Conservation (phyloP, 805 yeast species). For the Ogataea ganodermae region DNA sequence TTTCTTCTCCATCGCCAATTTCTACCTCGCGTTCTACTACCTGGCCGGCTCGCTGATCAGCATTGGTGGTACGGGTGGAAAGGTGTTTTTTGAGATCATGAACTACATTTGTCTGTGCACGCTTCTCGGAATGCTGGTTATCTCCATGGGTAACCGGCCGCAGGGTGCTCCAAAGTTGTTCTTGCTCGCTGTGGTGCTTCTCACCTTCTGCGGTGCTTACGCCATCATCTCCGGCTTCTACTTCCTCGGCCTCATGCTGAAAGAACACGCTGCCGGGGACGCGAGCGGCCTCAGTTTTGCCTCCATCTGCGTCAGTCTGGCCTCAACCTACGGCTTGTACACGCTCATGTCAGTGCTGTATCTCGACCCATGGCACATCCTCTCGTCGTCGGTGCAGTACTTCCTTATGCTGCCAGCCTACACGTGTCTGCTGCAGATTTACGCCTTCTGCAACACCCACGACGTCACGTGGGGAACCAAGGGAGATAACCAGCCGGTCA, state of each 20-base stretch:
- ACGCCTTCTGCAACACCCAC: slow-evolving; percentile 96
- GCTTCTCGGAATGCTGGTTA: slow-evolving; percentile 83
- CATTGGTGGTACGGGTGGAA: slow-evolving; percentile 72
- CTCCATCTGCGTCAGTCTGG: slow-evolving; percentile 78
- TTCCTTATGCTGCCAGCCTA: slow-evolving; percentile 88
- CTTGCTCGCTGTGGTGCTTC: slow-evolving; percentile 65
- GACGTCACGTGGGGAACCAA: slow-evolving; percentile 99
- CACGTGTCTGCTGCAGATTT: slow-evolving; percentile 89
- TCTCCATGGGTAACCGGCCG: slow-evolving; percentile 96
- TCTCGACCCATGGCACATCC: slow-evolving; percentile 94
- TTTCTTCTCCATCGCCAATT: slow-evolving; percentile 90
- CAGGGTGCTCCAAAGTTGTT: slow-evolving; percentile 89
- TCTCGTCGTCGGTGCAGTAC: slow-evolving; percentile 86
- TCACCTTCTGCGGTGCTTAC: slow-evolving; percentile 79
- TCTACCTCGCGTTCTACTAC: slow-evolving; percentile 88
- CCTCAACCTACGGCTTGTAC: slow-evolving; percentile 92
- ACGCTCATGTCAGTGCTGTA: slow-evolving; percentile 78
- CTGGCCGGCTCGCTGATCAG: slow-evolving; percentile 81
- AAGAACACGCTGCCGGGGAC: slow-evolving; percentile 39
- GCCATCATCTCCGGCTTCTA: slow-evolving; percentile 81
- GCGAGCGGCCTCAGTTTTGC: slow-evolving; percentile 53
- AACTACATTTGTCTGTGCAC: slow-evolving; percentile 83
- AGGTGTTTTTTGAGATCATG: slow-evolving; percentile 79
- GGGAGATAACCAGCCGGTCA: slow-evolving; percentile 79
- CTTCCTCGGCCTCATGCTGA: slow-evolving; percentile 65